These are phyloP conservation scores for Phylloporus arenicola DNA, from an alignment of 768 basidiomycete species.

Conservation along the genomic window DNA sequence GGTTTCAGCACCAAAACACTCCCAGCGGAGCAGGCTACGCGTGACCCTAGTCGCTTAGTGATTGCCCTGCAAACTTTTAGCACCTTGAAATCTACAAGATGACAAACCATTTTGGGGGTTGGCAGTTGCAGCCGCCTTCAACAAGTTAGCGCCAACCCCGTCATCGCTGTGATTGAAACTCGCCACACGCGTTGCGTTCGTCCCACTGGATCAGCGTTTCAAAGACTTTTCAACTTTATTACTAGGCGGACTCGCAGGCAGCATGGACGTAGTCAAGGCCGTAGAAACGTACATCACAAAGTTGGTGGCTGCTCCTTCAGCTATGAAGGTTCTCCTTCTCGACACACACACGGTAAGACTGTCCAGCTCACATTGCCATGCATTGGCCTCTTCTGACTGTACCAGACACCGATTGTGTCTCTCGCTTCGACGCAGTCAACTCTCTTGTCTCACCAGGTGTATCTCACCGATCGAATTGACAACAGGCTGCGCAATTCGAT, in stretches of 20 bases:
- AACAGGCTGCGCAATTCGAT: conserved; percentile 87
- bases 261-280: conserved; percentile 94
- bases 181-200: not conserved
- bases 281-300: conserved; percentile 90
- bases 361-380: not conserved
- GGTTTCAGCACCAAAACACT: no score
- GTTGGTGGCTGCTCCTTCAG: conserved; percentile 75
- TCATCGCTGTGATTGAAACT: not conserved
- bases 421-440: conserved; percentile 91
- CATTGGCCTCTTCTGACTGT: conserved; percentile 6
- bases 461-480: conserved; percentile 96
- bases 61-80: not conserved
- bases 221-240: not conserved
- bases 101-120: not conserved
- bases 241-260: not conserved
- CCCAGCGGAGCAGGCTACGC: not conserved
- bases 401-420: conserved; percentile 90
- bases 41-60: not conserved
- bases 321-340: conserved; percentile 94
- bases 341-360: conserved; percentile 84
- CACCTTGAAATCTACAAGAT: not conserved
- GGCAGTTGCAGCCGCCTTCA: not conserved
- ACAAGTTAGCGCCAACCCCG: not conserved
- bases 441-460: conserved; percentile 91
- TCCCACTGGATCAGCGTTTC: not conserved